phyloP scores from a whole-genome alignment of 495 filamentous ascomycete species.

The Neurospora sp. region DNA sequence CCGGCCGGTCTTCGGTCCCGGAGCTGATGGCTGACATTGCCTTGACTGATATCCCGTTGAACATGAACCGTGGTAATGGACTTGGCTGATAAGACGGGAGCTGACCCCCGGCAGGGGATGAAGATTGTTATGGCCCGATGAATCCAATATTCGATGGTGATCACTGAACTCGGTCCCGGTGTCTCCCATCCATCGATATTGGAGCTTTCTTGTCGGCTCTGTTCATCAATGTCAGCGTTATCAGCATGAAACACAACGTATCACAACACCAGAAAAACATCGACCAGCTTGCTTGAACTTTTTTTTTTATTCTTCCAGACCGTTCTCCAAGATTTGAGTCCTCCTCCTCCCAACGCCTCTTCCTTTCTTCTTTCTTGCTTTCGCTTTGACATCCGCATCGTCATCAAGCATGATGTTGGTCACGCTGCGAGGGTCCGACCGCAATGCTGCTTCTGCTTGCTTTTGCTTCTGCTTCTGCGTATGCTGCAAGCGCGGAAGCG shows the following conservation, averaged over 20 bases:
- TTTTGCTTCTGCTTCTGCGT: not conserved
- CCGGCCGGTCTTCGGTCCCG: not conserved
- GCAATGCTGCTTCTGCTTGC: not conserved
- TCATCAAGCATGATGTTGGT: not conserved
- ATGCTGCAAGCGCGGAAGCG: not conserved
- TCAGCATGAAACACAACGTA: not conserved
- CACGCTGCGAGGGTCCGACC: not conserved
- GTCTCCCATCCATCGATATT: not conserved
- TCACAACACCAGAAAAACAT: not conserved
- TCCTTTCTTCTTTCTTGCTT: not conserved
- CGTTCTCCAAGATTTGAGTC: not conserved
- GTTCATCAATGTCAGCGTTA: not conserved
- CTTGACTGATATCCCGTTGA: not conserved
- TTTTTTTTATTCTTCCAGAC: not conserved
- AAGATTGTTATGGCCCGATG: not conserved
- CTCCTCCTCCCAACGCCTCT: not conserved
- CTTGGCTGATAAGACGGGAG: not conserved
- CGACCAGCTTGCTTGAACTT: not conserved
- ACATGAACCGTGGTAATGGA: not conserved
- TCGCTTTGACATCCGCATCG: not conserved
- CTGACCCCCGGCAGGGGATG: not conserved
- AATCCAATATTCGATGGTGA: not conserved
- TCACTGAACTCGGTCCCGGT: not conserved
- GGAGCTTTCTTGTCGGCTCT: no score
- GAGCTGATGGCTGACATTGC: not conserved